Conservation (phyloP, 495 filamentous ascomycete species). For the Jackrogersella multiformis region DNA sequence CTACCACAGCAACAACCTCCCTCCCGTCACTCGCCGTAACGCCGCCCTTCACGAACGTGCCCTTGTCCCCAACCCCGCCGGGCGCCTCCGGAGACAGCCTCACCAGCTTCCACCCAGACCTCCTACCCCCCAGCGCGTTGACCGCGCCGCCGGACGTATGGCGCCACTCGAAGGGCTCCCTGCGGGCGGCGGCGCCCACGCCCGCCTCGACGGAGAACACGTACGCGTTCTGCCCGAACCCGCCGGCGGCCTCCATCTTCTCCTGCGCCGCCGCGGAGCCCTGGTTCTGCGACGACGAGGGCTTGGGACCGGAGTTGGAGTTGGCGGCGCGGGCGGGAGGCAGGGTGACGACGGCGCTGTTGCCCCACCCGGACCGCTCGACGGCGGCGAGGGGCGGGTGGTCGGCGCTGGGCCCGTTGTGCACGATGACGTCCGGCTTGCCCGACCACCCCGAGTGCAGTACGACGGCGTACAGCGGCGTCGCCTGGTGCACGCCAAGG, state of each 20-base stretch:
- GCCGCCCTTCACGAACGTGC: constrained; percentile 6
- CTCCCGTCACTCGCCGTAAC: constrained; percentile 29
- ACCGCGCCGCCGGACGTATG: constrained; percentile 37
- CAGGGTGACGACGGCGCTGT: constrained; percentile 12
- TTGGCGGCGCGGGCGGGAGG: constrained; percentile 11
- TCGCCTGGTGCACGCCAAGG: constrained; percentile 37
- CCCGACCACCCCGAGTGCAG: constrained; percentile 14
- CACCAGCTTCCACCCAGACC: constrained; percentile 43
- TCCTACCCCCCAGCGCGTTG: constrained; percentile 13
- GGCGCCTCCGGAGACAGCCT: constrained; percentile 29
- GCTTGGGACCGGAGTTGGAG: too few species aligned
- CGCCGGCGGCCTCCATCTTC: constrained; percentile 8
- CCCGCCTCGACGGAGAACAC: constrained; percentile 39
- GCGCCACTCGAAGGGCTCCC: constrained; percentile 47
- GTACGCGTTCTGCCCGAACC: neutral
- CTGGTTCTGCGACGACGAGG: constrained; percentile 4
- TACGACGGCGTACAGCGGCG: constrained; percentile 41
- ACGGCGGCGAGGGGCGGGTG: constrained; percentile 30
- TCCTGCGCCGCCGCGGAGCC: constrained; percentile 10
- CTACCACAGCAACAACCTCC: constrained; percentile 45
- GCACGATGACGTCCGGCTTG: constrained; percentile 36
- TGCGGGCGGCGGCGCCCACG: neutral
- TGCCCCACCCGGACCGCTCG: neutral
- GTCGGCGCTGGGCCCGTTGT: constrained; percentile 27
- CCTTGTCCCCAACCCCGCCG: neutral